A percentile compares a stretch with the other conserved stretches of the same genome.
These are phyloP conservation scores for Begonia fuchsioides DNA, from an alignment of 306 rosid genomes.

Conservation along the genomic window DNA sequence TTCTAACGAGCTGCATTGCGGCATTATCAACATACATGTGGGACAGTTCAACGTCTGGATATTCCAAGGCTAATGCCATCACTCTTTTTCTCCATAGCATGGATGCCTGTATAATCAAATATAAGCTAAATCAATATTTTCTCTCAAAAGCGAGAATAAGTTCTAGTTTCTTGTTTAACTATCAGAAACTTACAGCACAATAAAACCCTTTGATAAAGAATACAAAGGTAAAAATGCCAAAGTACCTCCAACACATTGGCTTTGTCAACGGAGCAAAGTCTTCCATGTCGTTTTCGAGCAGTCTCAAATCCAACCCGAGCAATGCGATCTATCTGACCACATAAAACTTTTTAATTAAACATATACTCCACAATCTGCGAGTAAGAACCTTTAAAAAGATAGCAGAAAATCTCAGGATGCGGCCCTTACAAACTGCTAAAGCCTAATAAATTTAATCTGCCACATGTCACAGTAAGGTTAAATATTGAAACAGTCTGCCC, in stretches of 20 bases:
- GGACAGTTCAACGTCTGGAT: constrained; percentile 83
- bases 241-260: constrained; percentile 92
- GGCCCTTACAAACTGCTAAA: too few relatives aligned
- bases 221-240: background rate
- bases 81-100: constrained; percentile 85
- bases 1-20: constrained; percentile 81
- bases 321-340: constrained; percentile 71
- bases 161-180: too few relatives aligned
- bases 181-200: too few relatives aligned
- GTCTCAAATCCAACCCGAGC: constrained; percentile 74
- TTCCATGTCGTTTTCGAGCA: constrained; percentile 65
- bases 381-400: too few relatives aligned
- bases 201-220: background rate
- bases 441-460: too few relatives aligned
- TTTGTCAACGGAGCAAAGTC: constrained; percentile 87
- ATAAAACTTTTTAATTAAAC: constrained; percentile 7
- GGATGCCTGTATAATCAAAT: constrained; percentile 42
- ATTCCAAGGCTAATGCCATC: constrained; percentile 43
- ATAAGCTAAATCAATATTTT: background rate
- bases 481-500: too few relatives aligned
- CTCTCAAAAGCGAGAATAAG: too few relatives aligned
- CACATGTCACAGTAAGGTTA: too few relatives aligned
- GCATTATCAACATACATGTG: constrained; percentile 98
- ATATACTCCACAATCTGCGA: background rate
- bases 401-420: too few relatives aligned